Conservation (phyloP, 305 asterid genomes). For the Solanum hybrid region DNA sequence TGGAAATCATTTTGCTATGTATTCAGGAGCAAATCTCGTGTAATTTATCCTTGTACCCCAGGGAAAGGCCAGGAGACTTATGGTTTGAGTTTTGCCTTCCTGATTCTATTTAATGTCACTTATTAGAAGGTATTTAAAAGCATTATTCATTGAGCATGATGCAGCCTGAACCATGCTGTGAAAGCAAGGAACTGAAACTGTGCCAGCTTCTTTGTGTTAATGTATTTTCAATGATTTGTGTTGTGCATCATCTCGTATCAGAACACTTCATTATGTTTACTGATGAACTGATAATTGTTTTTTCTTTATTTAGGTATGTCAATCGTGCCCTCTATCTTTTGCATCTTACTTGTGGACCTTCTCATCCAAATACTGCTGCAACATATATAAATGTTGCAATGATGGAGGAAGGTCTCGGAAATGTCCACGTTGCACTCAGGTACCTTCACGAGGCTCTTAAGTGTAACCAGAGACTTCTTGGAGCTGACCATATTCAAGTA, state of each 20-base stretch:
- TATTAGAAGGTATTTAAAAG: not conserved
- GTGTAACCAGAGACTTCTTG: conserved; percentile 94
- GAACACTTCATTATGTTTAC: not conserved
- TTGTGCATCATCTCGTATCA: not conserved
- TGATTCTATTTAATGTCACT: not conserved
- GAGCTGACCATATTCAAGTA: conserved; percentile 91
- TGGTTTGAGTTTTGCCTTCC: not conserved
- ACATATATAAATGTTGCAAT: conserved; percentile 85
- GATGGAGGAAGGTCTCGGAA: conserved; percentile 97
- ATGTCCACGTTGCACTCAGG: conserved; percentile 84
- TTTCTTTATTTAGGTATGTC: conserved; percentile 49
- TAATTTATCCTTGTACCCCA: not conserved
- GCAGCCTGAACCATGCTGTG: not conserved
- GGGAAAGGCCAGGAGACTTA: not conserved
- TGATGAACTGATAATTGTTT: not conserved
- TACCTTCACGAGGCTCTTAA: conserved; percentile 95
- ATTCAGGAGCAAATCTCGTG: not conserved
- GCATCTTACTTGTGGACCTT: conserved; percentile 87
- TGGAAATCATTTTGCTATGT: not conserved
- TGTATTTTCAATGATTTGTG: not conserved
- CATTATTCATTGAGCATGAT: not conserved
- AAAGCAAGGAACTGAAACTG: not conserved
- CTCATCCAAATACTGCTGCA: conserved; percentile 93
- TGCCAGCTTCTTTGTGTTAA: not conserved
- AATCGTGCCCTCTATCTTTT: conserved; percentile 85